These are phyloP conservation scores for Saturnispora quitensis DNA, from an alignment of 805 yeast genomes.

Conservation along the genomic window DNA sequence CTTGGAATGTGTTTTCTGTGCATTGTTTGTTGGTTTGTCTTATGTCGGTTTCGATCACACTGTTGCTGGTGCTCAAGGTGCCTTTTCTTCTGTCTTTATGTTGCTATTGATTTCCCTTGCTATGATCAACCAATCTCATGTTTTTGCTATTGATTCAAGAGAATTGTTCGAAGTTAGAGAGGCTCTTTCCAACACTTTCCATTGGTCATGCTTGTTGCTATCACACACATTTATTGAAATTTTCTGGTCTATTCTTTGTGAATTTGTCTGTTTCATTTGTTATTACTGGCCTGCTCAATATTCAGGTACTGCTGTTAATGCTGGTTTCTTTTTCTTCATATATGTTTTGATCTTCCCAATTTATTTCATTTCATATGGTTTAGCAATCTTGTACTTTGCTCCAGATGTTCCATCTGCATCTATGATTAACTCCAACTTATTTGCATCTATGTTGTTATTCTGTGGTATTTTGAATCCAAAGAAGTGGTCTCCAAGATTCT, in stretches of 20 bases:
- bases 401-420: conserved; percentile 63
- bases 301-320: conserved; percentile 30
- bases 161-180: conserved; percentile 64
- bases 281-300: conserved; percentile 30
- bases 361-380: conserved; percentile 42
- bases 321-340: conserved; percentile 38
- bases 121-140: conserved; percentile 56
- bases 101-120: conserved; percentile 54
- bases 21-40: conserved; percentile 44
- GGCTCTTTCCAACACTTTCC: conserved; percentile 59
- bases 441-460: conserved; percentile 52
- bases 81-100: conserved; percentile 42
- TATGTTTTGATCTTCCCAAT: conserved; percentile 35
- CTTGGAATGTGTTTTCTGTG: conserved; percentile 33
- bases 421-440: conserved; percentile 46
- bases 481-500: conserved; percentile 59
- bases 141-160: conserved; percentile 46
- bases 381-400: conserved; percentile 46
- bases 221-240: conserved; percentile 49
- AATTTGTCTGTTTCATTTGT: conserved; percentile 39
- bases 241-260: conserved; percentile 45
- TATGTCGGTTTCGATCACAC: conserved; percentile 50
- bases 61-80: conserved; percentile 47
- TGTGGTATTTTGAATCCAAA: conserved; percentile 60
- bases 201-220: conserved; percentile 52